Conservation (phyloP, 805 yeast genomes). For the Ogataea nonfermentans region DNA sequence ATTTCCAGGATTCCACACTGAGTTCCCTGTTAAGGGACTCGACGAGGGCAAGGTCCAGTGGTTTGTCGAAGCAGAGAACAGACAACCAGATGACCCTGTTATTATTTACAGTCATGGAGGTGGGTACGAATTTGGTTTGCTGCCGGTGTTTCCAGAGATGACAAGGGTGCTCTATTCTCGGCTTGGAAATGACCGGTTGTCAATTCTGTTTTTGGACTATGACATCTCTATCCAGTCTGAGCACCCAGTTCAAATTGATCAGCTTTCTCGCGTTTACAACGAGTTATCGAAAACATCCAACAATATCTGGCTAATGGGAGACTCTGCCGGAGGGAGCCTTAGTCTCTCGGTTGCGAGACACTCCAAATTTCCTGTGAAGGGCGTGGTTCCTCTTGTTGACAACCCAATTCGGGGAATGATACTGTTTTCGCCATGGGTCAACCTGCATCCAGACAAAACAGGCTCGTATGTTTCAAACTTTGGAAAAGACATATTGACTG, state of each 20-base stretch:
- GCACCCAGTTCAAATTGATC: constrained; percentile 9
- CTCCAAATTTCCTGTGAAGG: constrained; percentile 2
- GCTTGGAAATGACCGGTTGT: constrained; percentile 5
- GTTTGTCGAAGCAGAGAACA: constrained; percentile 7
- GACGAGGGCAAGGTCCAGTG: constrained; percentile 24
- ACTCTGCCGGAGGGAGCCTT: constrained; percentile 15
- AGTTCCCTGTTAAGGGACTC: constrained; percentile 16
- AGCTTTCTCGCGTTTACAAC: constrained; percentile 6
- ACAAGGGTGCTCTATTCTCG: constrained; percentile 2
- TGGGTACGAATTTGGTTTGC: constrained; percentile 12
- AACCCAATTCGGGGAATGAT: constrained; percentile 1
- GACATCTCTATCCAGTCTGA: constrained; percentile 2
- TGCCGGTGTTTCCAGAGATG: constrained; percentile 5
- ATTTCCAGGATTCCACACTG: constrained; percentile 1
- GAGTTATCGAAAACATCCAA: constrained; percentile 5
- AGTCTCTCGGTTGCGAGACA: constrained; percentile 6
- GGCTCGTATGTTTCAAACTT: constrained; percentile 4
- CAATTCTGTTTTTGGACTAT: constrained; percentile 11
- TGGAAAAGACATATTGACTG: constrained; percentile 6
- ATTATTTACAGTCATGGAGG: constrained; percentile 14
- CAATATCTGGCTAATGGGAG: constrained; percentile 13
- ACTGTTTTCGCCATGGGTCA: constrained; percentile 9
- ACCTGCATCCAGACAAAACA: constrained; percentile 1
- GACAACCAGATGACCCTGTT: constrained; percentile 11
- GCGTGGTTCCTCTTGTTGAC: background rate